Evolutionary conservation across 495 filamentous ascomycete genomes (phyloP), one percentile per base, ranked within the genome.

Genomic region (Penicillium verhagenii): DNA sequence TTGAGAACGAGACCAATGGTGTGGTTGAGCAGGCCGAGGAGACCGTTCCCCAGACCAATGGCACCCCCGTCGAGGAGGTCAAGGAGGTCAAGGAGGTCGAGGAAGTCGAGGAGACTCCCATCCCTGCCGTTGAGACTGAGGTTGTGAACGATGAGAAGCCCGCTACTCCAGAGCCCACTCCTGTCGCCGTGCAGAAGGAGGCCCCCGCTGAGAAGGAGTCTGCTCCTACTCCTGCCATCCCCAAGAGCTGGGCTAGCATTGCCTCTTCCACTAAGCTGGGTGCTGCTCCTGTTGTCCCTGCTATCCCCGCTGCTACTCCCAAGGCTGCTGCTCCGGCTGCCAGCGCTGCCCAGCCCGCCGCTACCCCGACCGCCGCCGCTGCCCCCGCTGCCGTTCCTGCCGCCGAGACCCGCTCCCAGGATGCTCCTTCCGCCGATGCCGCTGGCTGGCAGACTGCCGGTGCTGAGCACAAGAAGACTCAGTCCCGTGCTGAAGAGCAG

Each of bases 211-310:
- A 72, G 57, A 70, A 74, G 63, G 76, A 85, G 61, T 73, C 79
- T 44, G 64, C 78, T 19, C 70, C 80, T 39, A 56, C 73, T 11
- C 79, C 79, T 46, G 68, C 72, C 54, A 65, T 74, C 47, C 87
- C 89, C 16, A 91, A 92, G 83, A 96, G 90, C 26, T 97, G 95
- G 95, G 94, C 94, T 25, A 94, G 77, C 72, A 84, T 94, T 55
- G 87, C 85, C 10, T 79, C 79, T 57, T 19, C 23, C 26, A 29
- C 24, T 24, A 79, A 74, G 66, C 51, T 65, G 56, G 46, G 66
- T 28, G 60, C 60, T 31, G 72, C 69, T 50, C 70, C 79, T 5
- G 67, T 64, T 43, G 52, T 72, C 21, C 69, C 76, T 26, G 69
- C 68, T 39, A 59, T 75, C 23, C 71, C 76, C 11, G 63, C 65